Conservation (phyloP, 2,329 filamentous ascomycete genomes). For the Hymenoscyphus albidus region DNA sequence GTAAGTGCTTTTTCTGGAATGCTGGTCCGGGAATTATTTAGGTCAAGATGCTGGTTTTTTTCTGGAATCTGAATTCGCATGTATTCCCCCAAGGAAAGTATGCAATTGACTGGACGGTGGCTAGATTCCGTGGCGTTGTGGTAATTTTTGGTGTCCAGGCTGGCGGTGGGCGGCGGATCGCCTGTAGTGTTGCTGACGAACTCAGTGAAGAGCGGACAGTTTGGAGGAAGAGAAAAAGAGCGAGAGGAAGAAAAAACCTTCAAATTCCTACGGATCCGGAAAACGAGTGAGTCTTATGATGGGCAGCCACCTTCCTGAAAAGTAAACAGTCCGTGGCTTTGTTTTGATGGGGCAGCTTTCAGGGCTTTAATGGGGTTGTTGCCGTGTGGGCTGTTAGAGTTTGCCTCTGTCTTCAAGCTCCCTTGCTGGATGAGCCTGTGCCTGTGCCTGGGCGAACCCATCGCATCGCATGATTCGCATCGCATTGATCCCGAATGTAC, state of each 20-base stretch:
- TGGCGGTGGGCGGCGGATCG: not conserved
- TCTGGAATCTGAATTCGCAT: not conserved
- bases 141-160: not conserved
- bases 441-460: no score
- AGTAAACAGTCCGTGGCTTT: not conserved
- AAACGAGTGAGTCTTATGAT: not conserved
- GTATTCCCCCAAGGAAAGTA: not conserved
- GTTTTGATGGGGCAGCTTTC: not conserved
- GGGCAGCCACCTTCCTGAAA: not conserved
- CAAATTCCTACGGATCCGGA: not conserved
- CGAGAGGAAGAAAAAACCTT: not conserved
- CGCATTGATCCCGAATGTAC: conserved; percentile 1
- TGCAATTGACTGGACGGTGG: not conserved
- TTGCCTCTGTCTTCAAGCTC: no score
- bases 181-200: not conserved
- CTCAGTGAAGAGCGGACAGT: not conserved
- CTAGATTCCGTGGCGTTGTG: not conserved
- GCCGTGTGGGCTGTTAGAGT: no score
- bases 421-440: no score
- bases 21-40: not conserved
- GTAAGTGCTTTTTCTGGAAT: conserved; percentile 7
- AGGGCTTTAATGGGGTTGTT: no score
- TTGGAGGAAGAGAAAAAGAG: not conserved
- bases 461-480: not conserved
- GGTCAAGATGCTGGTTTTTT: not conserved